These are phyloP conservation scores for Mucor circinelloides DNA, from an alignment of 371 early-diverging fungal species.

Conservation along the genomic window DNA sequence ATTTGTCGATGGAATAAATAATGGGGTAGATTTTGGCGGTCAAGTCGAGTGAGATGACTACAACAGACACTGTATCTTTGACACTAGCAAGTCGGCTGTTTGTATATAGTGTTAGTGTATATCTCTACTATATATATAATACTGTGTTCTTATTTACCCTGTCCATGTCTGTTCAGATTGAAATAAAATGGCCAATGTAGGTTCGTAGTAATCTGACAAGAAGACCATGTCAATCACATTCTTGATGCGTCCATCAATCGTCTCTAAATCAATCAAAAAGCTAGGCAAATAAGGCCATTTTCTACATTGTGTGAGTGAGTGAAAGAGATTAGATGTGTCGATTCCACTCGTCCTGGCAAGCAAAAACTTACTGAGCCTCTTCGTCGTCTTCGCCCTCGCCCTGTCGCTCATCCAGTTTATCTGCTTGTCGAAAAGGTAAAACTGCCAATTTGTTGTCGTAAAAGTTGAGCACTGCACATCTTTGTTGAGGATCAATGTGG, in stretches of 20 bases:
- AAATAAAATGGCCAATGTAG: conserved; percentile 93
- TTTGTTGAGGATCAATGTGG: conserved; percentile 78
- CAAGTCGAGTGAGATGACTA: conserved; percentile 88
- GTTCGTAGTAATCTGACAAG: conserved; percentile 89
- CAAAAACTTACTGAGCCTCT: conserved; percentile 47
- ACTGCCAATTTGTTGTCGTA: conserved; percentile 90
- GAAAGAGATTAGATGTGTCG: background rate
- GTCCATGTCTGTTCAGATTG: conserved; percentile 85
- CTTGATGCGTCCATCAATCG: conserved; percentile 70
- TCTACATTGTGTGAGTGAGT: conserved; percentile 33
- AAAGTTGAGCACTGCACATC: conserved; percentile 87
- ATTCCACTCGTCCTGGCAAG: background rate
- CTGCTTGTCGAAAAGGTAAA: conserved; percentile 85
- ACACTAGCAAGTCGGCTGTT: conserved; percentile 64
- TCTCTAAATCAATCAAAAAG: conserved; percentile 78
- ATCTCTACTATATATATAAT: background rate
- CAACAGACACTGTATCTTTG: conserved; percentile 79
- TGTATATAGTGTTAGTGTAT: background rate
- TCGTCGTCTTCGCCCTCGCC: conserved; percentile 43
- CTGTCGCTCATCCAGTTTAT: conserved; percentile 40
- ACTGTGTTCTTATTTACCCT: conserved; percentile 62
- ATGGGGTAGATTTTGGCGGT: conserved; percentile 74
- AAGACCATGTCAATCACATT: conserved; percentile 91
- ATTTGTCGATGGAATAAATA: conserved; percentile 73
- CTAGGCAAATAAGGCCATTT: conserved; percentile 76